phyloP scores from a whole-genome alignment of 441 rosid genomes.

The Monsonia emarginata region DNA sequence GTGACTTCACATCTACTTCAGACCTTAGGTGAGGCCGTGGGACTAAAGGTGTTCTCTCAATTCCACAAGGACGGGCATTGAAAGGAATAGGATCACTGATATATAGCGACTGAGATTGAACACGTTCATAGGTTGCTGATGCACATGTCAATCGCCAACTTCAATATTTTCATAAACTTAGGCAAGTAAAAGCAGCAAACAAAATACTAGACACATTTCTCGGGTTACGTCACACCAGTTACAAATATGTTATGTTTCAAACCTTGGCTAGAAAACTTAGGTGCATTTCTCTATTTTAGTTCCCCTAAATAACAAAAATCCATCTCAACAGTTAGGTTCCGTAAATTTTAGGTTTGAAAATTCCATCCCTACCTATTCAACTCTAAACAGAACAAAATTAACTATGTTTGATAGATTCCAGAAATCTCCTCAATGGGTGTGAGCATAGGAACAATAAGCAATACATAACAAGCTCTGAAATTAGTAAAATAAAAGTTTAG shows the following conservation, averaged over 20 bases:
- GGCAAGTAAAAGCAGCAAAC: neutral
- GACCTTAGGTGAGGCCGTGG: constrained; percentile 3
- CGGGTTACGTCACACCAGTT: no score
- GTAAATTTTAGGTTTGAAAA: neutral
- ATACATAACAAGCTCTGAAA: neutral
- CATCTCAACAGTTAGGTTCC: neutral
- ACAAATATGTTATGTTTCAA: no score
- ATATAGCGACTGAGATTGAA: neutral
- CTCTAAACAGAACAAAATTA: neutral
- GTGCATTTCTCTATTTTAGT: neutral
- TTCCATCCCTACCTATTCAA: neutral
- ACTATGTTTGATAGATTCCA: neutral
- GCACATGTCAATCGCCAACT: neutral
- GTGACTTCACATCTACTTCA: constrained; percentile 9
- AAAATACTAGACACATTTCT: neutral
- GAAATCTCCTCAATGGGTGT: neutral
- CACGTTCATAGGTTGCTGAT: neutral
- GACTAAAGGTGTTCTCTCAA: neutral
- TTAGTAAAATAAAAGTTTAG: neutral
- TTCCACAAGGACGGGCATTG: constrained; percentile 1
- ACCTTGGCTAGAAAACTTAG: neutral
- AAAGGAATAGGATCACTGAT: neutral
- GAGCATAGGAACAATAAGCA: neutral
- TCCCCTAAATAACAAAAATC: neutral
- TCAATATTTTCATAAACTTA: neutral